Conservation (phyloP, 768 basidiomycete species). For the Tylopilus sp. region DNA sequence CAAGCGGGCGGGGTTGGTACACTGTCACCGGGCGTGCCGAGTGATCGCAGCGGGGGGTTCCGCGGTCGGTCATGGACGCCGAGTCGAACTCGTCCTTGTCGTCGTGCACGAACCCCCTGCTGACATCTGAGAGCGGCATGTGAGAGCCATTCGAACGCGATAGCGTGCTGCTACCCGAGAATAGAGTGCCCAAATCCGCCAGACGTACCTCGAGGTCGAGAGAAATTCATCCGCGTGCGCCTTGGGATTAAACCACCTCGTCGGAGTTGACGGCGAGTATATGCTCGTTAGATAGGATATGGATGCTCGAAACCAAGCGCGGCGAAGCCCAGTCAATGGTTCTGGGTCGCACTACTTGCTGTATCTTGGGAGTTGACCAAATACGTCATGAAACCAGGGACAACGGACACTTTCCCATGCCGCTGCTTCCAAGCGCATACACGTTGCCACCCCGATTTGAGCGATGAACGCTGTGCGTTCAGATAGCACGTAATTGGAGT, state of each 20-base stretch:
- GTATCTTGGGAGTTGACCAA: background rate
- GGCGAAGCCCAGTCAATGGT: background rate
- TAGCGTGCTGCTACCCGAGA: background rate
- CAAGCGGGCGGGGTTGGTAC: background rate
- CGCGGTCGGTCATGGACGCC: background rate
- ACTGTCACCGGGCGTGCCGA: background rate
- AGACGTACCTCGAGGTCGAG: constrained; percentile 12
- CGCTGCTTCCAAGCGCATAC: background rate
- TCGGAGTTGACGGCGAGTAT: background rate
- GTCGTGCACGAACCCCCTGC: constrained; percentile 2
- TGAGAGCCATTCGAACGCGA: background rate
- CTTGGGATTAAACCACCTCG: background rate
- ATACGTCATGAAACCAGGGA: background rate
- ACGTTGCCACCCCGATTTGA: background rate
- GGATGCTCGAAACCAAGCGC: background rate
- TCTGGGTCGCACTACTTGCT: background rate
- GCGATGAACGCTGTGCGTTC: background rate
- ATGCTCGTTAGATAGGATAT: background rate
- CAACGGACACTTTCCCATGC: background rate
- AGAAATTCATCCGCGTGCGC: constrained; percentile 7
- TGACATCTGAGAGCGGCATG: constrained; percentile 8
- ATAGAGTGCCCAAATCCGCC: background rate
- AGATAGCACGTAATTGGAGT: background rate
- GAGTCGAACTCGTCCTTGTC: constrained; percentile 7
- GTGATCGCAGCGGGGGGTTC: background rate